Evolutionary conservation across 148 eudicot genomes (phyloP).

Genomic region (Camellia sinensis): DNA sequence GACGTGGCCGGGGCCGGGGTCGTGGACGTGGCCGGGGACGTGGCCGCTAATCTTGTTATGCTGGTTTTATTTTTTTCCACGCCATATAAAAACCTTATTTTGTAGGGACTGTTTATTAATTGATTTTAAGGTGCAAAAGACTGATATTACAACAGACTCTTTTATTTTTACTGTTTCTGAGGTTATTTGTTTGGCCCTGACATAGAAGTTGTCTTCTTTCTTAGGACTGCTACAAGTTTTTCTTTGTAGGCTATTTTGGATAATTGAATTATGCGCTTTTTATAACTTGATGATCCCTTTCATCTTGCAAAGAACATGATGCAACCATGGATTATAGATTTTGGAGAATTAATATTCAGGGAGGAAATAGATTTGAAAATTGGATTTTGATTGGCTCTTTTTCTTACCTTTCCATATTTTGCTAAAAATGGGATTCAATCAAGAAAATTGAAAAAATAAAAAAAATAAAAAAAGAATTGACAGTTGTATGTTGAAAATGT

Average conservation of each 20-base stretch:
- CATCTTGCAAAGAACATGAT: too few species aligned
- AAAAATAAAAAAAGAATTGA: too few species aligned
- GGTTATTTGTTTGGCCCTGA: too few species aligned
- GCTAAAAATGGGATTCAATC: too few species aligned
- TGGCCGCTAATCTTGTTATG: conserved; percentile 29
- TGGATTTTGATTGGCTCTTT: not conserved
- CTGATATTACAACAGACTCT: not conserved
- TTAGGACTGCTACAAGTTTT: too few species aligned
- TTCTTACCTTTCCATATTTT: too few species aligned
- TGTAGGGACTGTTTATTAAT: not conserved
- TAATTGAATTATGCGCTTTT: too few species aligned
- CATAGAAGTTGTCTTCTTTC: too few species aligned
- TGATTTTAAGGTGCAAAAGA: not conserved
- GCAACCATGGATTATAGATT: not conserved
- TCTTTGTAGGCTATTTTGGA: too few species aligned
- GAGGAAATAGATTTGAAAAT: not conserved
- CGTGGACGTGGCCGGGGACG: conserved; percentile 51
- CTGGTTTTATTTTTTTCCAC: not conserved
- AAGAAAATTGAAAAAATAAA: too few species aligned
- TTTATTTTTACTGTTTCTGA: too few species aligned
- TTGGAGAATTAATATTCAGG: not conserved
- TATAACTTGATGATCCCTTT: not conserved
- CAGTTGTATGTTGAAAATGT: too few species aligned
- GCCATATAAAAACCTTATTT: not conserved
- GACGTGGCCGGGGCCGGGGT: conserved; percentile 50